These are phyloP conservation scores for Jackrogersella multiformis DNA, from an alignment of 495 filamentous ascomycete species.

Conservation along the genomic window DNA sequence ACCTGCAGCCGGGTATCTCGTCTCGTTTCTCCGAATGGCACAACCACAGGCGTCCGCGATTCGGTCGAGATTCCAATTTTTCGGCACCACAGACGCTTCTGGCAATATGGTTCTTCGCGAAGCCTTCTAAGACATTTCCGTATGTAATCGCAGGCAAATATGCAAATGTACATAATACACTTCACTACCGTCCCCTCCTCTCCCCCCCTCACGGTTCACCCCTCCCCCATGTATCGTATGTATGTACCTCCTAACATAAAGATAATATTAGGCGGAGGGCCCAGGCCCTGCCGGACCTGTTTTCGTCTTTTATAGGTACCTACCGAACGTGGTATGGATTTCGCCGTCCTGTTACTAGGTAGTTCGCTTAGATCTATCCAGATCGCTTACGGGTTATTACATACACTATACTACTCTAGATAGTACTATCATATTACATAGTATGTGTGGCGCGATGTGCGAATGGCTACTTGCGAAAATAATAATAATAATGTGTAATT, in stretches of 20 bases:
- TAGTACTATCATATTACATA: too few species aligned
- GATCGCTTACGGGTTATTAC: constrained; percentile 29
- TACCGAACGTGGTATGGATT: constrained; percentile 40
- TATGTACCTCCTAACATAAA: background rate
- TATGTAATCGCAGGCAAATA: too few species aligned
- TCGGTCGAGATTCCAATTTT: constrained; percentile 42
- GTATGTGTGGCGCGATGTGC: constrained; percentile 7
- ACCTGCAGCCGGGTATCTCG: constrained; percentile 46
- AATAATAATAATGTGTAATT: background rate
- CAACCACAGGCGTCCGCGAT: constrained; percentile 33
- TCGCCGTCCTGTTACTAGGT: constrained; percentile 27
- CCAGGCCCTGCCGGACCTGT: constrained; percentile 15
- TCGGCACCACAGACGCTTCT: constrained; percentile 33
- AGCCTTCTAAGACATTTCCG: constrained; percentile 42
- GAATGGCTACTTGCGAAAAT: background rate
- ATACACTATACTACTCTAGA: too few species aligned
- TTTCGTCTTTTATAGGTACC: constrained; percentile 19
- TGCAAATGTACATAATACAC: too few species aligned
- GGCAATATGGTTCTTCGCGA: constrained; percentile 39
- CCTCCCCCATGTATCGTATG: background rate
- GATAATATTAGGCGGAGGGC: constrained; percentile 12
- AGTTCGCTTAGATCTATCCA: constrained; percentile 33
- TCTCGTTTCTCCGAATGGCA: constrained; percentile 44
- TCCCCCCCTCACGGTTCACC: too few species aligned
- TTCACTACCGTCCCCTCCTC: too few species aligned